Conservation (phyloP, 1,284 basidiomycete genomes). For the Rhizoctonia solani region DNA sequence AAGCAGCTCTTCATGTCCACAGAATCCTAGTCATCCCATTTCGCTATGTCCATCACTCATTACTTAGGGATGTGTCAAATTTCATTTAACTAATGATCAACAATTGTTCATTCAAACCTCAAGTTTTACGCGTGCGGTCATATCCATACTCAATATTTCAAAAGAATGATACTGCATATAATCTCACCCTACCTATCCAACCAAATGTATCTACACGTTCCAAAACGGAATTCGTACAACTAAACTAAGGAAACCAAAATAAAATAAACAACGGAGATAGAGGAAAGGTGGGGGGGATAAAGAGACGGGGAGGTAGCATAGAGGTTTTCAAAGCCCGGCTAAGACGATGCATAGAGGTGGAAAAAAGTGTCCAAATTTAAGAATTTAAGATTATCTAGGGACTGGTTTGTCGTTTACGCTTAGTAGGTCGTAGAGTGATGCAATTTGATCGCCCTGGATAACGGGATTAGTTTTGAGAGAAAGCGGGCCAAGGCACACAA, state of each 20-base stretch:
- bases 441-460: constrained; percentile 86
- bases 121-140: neutral
- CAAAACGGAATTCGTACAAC: neutral
- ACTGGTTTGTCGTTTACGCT: constrained; percentile 62
- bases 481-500: neutral
- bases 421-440: constrained; percentile 78
- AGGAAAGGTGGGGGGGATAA: too few species aligned
- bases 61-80: neutral
- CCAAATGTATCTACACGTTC: neutral
- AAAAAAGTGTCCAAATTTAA: too few species aligned
- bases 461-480: constrained; percentile 3
- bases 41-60: too few species aligned
- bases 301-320: neutral
- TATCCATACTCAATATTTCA: neutral
- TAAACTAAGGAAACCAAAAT: neutral
- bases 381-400: too few species aligned
- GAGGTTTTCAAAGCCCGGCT: neutral
- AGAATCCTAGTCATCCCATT: too few species aligned
- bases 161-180: neutral
- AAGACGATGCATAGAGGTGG: neutral
- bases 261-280: neutral
- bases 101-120: neutral
- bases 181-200: neutral
- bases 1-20: too few species aligned
- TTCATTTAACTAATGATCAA: too few species aligned